Base-by-base conservation (phyloP, 345 rosid species). In the Reutealis trisperma region DNA sequence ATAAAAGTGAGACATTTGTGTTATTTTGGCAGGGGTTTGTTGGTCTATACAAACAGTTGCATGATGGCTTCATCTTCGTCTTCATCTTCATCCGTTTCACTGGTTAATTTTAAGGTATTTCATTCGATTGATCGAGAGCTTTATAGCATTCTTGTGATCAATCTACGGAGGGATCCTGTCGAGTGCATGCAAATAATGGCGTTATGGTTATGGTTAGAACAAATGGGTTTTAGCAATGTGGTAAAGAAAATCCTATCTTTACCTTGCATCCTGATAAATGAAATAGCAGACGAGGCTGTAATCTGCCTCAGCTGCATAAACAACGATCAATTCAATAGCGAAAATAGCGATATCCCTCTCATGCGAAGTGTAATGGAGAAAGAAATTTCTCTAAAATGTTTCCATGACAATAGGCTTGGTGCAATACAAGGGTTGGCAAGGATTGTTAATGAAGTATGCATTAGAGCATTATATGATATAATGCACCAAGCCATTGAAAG, bases 201-300 rank as follows among this genome's bases (percentile, higher is more conserved):
- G 34, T 42, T 89, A 3, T 88, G 84, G 85, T 63, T 89, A 2
- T 88, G 93, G 95, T 71, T 88, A 45, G 95, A 91, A 74, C 63
- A 83, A 42, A 65, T 62, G 7, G 87, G 90, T 22, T 81, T 63
- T 44, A 51, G 5, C 9, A 4, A 72, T 3, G 27, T 82, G 3
- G 84, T 89, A 1, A 22, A 72, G 55, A 86, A 82, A 25, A 82
- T 84, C 41, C 21, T 88, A 25, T 60, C 88, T 30, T 74, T 86
- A 30, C 89, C 90, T 37, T 8, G 6, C 8, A 18, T 64, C 8
- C 8, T 89, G 15, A 67, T 88, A 2, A 78, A 58, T 68, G 87
- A 86, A 21, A 51, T 91, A 1, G 88, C 88, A 2, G 87, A 86
- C 18, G 91, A 90, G 65, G 87, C 91, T 14, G 32, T 83, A 54